These are phyloP conservation scores for Backusella luteola DNA, from an alignment of 192 early-diverging fungal genomes.

Conservation along the genomic window DNA sequence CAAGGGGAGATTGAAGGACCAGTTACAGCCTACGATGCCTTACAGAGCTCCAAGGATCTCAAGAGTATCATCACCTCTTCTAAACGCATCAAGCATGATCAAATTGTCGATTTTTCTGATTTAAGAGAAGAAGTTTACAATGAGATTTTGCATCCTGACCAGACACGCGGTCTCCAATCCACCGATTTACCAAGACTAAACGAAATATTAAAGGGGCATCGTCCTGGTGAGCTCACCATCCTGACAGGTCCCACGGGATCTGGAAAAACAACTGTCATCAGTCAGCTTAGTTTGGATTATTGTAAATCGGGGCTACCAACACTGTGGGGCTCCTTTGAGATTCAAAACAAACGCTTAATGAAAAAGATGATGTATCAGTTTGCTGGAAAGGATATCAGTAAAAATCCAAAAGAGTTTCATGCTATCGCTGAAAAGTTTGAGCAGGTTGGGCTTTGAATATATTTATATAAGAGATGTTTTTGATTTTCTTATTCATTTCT, in stretches of 20 bases:
- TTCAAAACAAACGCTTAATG: conserved; percentile 64
- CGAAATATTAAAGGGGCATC: conserved; percentile 62
- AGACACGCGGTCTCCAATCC: conserved; percentile 61
- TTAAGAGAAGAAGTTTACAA: conserved; percentile 62
- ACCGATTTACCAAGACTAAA: conserved; percentile 63
- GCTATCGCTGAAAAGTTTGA: conserved; percentile 62
- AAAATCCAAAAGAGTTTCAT: conserved; percentile 48
- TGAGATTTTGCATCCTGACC: conserved; percentile 63
- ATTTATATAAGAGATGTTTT: neutral
- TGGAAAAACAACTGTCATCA: conserved; percentile 72
- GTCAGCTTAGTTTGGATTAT: conserved; percentile 69
- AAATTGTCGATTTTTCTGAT: conserved; percentile 61
- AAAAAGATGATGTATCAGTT: conserved; percentile 70
- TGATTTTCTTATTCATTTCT: neutral
- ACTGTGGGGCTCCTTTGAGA: conserved; percentile 78
- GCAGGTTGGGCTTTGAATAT: conserved; percentile 34
- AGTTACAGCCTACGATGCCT: conserved; percentile 51
- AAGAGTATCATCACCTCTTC: conserved; percentile 41
- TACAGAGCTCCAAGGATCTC: conserved; percentile 42
- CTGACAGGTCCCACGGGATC: conserved; percentile 67
- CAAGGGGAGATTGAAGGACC: conserved; percentile 45
- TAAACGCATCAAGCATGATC: conserved; percentile 58
- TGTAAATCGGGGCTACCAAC: conserved; percentile 67
- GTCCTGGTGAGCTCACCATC: conserved; percentile 69
- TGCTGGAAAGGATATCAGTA: conserved; percentile 54